These are phyloP conservation scores for Pleurotus tuoliensis DNA, from an alignment of 768 basidiomycete species.

Conservation along the genomic window DNA sequence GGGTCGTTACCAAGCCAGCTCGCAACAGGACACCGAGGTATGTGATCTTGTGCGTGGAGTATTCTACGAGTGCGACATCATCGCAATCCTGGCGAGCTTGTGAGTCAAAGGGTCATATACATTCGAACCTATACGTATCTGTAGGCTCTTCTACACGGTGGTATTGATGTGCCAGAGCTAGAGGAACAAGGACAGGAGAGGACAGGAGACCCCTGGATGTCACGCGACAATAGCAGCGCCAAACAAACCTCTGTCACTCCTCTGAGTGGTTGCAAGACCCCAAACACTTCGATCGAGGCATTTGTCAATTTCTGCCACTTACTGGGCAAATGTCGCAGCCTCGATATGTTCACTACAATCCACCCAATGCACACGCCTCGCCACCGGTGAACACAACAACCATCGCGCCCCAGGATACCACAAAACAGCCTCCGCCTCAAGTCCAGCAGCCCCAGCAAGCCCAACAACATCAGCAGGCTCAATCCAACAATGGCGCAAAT, in stretches of 20 bases:
- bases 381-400: conserved; percentile 14
- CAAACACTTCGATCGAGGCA: conserved; percentile 34
- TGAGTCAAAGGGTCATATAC: too few species aligned
- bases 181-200: not conserved
- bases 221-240: conserved; percentile 12
- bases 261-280: conserved; percentile 23
- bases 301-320: conserved; percentile 17
- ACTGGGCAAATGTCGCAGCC: conserved; percentile 40
- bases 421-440: conserved; percentile 20
- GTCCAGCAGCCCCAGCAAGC: conserved; percentile 17
- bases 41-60: not conserved
- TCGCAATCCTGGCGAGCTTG: too few species aligned
- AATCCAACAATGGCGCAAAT: conserved; percentile 16
- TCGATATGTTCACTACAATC: conserved; percentile 36
- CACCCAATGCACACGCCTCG: conserved; percentile 19
- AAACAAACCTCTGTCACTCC: conserved; percentile 18
- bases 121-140: too few species aligned
- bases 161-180: too few species aligned
- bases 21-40: not conserved
- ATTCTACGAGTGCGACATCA: not conserved
- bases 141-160: too few species aligned
- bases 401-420: conserved; percentile 25
- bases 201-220: not conserved
- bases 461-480: conserved; percentile 12
- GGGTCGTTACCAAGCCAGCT: conserved; percentile 2